Evolutionary conservation across 1,284 basidiomycete species (phyloP).

Genomic region (Moniliophthora roreri): DNA sequence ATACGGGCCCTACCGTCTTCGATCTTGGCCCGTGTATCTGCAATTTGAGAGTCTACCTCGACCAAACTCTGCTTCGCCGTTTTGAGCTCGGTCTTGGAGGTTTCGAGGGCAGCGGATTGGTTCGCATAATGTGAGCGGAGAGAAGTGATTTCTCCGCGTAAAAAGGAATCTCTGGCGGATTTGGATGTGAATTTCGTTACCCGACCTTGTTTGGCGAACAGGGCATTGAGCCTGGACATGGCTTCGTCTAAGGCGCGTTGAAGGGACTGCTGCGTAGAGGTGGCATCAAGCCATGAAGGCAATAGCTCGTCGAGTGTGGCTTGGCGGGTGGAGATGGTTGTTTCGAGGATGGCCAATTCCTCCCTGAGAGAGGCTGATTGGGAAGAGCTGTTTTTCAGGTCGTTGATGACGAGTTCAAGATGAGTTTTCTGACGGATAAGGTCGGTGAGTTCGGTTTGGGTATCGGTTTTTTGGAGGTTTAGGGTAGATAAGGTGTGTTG

Average conservation of each 20-base stretch:
- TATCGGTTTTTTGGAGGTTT: slow-evolving; percentile 66
- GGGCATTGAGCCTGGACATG: slow-evolving; percentile 64
- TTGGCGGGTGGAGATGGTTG: slow-evolving; percentile 65
- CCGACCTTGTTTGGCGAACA: slow-evolving; percentile 89
- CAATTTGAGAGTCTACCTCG: slow-evolving; percentile 61
- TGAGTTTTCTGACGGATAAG: slow-evolving; percentile 79
- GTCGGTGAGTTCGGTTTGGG: slow-evolving; percentile 77
- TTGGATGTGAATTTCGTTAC: slow-evolving; percentile 83
- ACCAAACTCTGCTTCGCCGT: slow-evolving; percentile 45
- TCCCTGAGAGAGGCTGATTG: slow-evolving; percentile 43
- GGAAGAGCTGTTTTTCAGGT: slow-evolving; percentile 67
- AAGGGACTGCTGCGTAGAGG: slow-evolving; percentile 60
- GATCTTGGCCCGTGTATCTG: slow-evolving; percentile 57
- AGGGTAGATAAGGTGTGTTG: slow-evolving; percentile 75
- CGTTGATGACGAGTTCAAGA: slow-evolving; percentile 80
- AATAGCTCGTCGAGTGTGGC: slow-evolving; percentile 57
- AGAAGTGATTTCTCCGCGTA: slow-evolving; percentile 77
- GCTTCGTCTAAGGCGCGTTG: slow-evolving; percentile 75
- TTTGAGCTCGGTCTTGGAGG: slow-evolving; percentile 44
- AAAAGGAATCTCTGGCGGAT: slow-evolving; percentile 78
- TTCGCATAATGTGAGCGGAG: slow-evolving; percentile 51
- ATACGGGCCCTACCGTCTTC: slow-evolving; percentile 76
- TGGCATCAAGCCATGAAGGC: slow-evolving; percentile 66
- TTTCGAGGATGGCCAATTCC: slow-evolving; percentile 66
- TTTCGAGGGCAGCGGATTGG: slow-evolving; percentile 52